phyloP scores from a whole-genome alignment of 176 grass and related monocot genomes.

The Melocanna baccifera region DNA sequence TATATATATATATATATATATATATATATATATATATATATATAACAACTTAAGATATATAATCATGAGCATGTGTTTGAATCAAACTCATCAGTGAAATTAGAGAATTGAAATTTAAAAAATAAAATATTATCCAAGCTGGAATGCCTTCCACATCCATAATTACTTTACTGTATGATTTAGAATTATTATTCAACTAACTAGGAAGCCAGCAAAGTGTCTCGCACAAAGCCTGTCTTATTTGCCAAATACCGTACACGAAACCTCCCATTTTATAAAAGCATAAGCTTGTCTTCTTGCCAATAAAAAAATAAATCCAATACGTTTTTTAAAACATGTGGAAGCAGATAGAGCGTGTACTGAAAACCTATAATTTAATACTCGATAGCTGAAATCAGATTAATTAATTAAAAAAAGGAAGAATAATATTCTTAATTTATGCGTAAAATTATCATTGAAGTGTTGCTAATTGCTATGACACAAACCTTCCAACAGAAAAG shows the following conservation, averaged over 20 bases:
- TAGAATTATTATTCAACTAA: neutral
- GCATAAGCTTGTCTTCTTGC: neutral
- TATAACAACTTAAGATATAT: conserved; percentile 25
- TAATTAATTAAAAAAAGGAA: neutral
- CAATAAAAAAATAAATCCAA: neutral
- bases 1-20: neutral
- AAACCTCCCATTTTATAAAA: conserved; percentile 8
- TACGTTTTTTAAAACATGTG: conserved; percentile 16
- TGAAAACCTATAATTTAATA: conserved; percentile 4
- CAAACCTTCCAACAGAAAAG: conserved; percentile 27
- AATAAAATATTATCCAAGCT: conserved; percentile 4
- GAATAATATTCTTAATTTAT: neutral
- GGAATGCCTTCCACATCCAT: neutral
- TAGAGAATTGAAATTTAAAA: neutral
- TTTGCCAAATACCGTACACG: conserved; percentile 10
- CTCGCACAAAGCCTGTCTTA: conserved; percentile 2
- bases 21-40: neutral
- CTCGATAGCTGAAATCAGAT: neutral
- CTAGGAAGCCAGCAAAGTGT: conserved; percentile 4
- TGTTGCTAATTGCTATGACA: conserved; percentile 13
- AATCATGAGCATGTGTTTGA: neutral
- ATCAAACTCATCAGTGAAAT: neutral
- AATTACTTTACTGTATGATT: neutral
- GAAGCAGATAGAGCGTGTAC: conserved; percentile 29
- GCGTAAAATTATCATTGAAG: neutral